Percentiles rank a stretch among this genome's conserved stretches.
Evolutionary conservation across 371 early-diverging fungal species (phyloP).

Genomic region (Syncephalastrum contaminatum): DNA sequence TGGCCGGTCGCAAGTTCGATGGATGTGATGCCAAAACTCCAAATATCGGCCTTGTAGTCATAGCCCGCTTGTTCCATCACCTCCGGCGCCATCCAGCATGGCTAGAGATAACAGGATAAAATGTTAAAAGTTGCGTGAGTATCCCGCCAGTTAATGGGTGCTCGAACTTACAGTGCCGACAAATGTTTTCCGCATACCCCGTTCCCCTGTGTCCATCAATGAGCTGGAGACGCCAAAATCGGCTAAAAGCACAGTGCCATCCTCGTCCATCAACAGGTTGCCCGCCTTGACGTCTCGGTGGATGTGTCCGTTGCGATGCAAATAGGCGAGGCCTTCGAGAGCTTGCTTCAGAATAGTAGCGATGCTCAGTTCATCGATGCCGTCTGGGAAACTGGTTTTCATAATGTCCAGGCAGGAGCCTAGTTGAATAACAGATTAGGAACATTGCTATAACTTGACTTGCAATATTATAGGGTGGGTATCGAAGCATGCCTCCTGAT

Average conservation of each 20-base stretch:
- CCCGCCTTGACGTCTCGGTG: slow-evolving; percentile 93
- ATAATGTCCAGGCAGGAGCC: slow-evolving; percentile 87
- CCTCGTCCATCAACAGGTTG: slow-evolving; percentile 81
- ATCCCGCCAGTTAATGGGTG: no score
- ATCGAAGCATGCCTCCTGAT: slow-evolving; percentile 59
- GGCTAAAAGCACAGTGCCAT: slow-evolving; percentile 80
- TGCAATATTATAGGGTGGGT: neutral
- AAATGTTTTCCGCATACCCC: slow-evolving; percentile 75
- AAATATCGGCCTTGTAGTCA: slow-evolving; percentile 84
- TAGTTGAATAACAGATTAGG: slow-evolving; percentile 2
- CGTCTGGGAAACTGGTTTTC: slow-evolving; percentile 76
- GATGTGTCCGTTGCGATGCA: slow-evolving; percentile 85
- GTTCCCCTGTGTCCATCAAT: slow-evolving; percentile 73
- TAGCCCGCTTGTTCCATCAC: slow-evolving; percentile 70
- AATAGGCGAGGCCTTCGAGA: slow-evolving; percentile 80
- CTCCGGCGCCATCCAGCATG: slow-evolving; percentile 86
- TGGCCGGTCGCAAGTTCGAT: slow-evolving; percentile 82
- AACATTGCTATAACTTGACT: slow-evolving; percentile 11
- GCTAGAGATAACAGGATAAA: slow-evolving; percentile 21
- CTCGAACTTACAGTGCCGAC: slow-evolving; percentile 39
- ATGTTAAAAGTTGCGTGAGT: slow-evolving; percentile 2
- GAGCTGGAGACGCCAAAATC: slow-evolving; percentile 90
- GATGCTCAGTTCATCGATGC: slow-evolving; percentile 78
- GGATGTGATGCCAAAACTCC: slow-evolving; percentile 86
- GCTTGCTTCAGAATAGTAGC: slow-evolving; percentile 85